Conservation (phyloP, 768 basidiomycete species). For the Tephrocybe sp. region DNA sequence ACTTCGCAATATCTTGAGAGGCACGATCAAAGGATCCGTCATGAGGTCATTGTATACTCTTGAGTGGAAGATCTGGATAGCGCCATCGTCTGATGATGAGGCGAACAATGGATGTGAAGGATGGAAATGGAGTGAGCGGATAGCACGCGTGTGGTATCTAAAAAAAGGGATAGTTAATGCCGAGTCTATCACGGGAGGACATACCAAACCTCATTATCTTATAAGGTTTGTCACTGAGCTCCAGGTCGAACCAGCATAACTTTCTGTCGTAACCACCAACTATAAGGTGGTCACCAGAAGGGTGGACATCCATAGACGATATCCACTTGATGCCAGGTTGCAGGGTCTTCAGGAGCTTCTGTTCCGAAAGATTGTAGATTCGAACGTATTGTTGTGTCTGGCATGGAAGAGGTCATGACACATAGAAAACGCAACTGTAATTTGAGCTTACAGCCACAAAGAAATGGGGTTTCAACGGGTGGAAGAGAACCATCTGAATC, state of each 20-base stretch:
- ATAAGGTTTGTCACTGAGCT: slow-evolving; percentile 95
- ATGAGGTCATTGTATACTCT: slow-evolving; percentile 93
- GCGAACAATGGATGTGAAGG: slow-evolving; percentile 94
- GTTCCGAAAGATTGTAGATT: slow-evolving; percentile 91
- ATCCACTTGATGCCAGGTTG: slow-evolving; percentile 97
- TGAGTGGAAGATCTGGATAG: slow-evolving; percentile 95
- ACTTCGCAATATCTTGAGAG: slow-evolving; percentile 93
- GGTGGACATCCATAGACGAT: slow-evolving; percentile 95
- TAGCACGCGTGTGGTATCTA: slow-evolving; percentile 92
- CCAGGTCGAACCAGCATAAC: slow-evolving; percentile 98
- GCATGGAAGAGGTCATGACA: slow-evolving; percentile 13
- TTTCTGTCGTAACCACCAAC: slow-evolving; percentile 98
- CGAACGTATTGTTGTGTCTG: slow-evolving; percentile 97
- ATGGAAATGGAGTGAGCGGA: slow-evolving; percentile 92
- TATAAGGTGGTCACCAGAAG: slow-evolving; percentile 93
- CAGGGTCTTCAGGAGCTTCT: slow-evolving; percentile 91
- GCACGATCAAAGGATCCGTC: slow-evolving; percentile 97
- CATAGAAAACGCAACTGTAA: slow-evolving; percentile 3
- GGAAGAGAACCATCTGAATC: slow-evolving; percentile 91
- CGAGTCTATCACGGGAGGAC: slow-evolving; percentile 9
- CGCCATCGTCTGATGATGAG: slow-evolving; percentile 94
- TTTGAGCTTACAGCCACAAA: slow-evolving; percentile 83
- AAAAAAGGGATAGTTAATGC: slow-evolving; percentile 8
- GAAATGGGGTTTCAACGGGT: slow-evolving; percentile 92
- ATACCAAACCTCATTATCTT: slow-evolving; percentile 79